Conservation (phyloP, 1,284 basidiomycete genomes). For the Naganishia liquefaciens region DNA sequence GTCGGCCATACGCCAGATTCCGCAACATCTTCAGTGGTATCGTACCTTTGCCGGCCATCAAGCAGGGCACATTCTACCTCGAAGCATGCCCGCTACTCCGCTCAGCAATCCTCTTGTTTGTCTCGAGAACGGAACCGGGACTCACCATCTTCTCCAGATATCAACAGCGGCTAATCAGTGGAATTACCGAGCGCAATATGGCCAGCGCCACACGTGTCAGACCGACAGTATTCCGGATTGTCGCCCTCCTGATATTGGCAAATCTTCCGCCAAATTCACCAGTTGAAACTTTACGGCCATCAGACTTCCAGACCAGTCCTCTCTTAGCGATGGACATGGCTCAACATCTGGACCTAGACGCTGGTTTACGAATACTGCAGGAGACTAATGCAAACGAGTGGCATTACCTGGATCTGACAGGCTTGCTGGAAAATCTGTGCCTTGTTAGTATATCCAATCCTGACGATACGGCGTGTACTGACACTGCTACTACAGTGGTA, state of each 20-base stretch:
- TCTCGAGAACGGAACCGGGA: slow-evolving; percentile 12
- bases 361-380: neutral
- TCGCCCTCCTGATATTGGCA: slow-evolving; percentile 14
- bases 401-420: neutral
- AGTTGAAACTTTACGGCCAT: neutral
- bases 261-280: slow-evolving; percentile 23
- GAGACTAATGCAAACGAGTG: neutral
- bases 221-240: slow-evolving; percentile 9
- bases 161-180: slow-evolving; percentile 11
- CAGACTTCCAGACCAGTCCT: slow-evolving; percentile 15
- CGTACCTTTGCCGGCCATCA: slow-evolving; percentile 10
- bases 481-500: slow-evolving; percentile 3
- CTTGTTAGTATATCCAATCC: neutral
- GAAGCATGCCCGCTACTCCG: slow-evolving; percentile 14
- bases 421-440: slow-evolving; percentile 6
- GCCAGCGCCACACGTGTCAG: slow-evolving; percentile 11
- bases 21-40: slow-evolving; percentile 3
- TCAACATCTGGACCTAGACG: slow-evolving; percentile 23
- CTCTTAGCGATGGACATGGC: slow-evolving; percentile 19
- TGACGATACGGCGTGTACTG: neutral
- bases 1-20: neutral
- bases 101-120: slow-evolving; percentile 13
- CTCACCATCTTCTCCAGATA: slow-evolving; percentile 4
- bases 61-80: slow-evolving; percentile 1
- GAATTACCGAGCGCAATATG: slow-evolving; percentile 15